Percentiles rank a stretch among this genome's conserved stretches.
Evolutionary conservation across 2,329 filamentous ascomycete genomes (phyloP).

Genomic region (Sphaceloma murrayae): DNA sequence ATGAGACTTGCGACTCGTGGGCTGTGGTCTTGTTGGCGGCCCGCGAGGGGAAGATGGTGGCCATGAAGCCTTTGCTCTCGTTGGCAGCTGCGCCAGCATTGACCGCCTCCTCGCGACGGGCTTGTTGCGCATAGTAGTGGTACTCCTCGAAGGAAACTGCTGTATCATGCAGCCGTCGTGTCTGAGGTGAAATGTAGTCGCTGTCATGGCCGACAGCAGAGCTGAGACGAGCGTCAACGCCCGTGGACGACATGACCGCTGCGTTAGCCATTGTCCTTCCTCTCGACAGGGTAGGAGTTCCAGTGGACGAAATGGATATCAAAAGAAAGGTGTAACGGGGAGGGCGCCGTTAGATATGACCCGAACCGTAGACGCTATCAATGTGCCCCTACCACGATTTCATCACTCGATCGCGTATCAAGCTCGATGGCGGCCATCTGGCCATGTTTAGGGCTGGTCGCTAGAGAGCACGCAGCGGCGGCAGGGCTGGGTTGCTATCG

Average conservation of each 20-base stretch:
- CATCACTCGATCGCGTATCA: no score
- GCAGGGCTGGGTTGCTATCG: no score
- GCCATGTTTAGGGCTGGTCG: no score
- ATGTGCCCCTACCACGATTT: not conserved
- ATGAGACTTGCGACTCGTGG: conserved; percentile 1
- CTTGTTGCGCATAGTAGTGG: conserved; percentile 19
- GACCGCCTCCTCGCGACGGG: conserved; percentile 19
- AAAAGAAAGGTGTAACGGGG: conserved; percentile 4
- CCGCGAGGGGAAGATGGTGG: conserved; percentile 17
- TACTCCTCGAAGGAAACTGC: conserved; percentile 25
- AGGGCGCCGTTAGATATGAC: conserved; percentile 7
- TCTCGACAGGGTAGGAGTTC: no score
- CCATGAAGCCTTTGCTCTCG: conserved; percentile 16
- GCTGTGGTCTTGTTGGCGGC: not conserved
- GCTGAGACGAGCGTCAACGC: conserved; percentile 12
- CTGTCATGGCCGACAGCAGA: not conserved
- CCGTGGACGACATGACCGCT: conserved; percentile 7
- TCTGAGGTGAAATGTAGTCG: conserved; percentile 24
- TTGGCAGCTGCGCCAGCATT: conserved; percentile 21
- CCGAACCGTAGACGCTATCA: not conserved
- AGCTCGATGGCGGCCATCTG: no score
- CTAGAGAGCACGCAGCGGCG: no score
- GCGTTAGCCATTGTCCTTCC: conserved; percentile 15
- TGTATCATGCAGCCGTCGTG: conserved; percentile 24
- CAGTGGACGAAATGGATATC: not conserved